phyloP scores from a whole-genome alignment of 75 land plant species.

The Isoetes taiwanensis region DNA sequence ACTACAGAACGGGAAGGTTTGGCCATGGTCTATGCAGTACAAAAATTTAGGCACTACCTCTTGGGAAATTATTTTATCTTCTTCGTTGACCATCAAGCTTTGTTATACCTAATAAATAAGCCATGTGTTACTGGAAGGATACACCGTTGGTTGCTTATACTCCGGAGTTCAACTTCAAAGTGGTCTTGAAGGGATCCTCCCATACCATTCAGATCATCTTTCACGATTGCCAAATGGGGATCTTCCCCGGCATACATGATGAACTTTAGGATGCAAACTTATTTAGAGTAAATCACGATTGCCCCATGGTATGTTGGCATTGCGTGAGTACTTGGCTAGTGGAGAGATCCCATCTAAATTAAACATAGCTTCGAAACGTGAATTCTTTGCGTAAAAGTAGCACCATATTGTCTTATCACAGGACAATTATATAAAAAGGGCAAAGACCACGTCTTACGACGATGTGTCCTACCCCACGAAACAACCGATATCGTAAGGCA shows the following conservation, averaged over 20 bases:
- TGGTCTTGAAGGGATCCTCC: no score
- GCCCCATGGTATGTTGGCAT: no score
- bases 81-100: background rate
- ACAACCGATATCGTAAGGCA: background rate
- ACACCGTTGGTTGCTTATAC: background rate
- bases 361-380: no score
- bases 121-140: background rate
- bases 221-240: no score
- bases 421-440: background rate
- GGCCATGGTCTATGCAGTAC: background rate
- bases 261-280: no score
- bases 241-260: no score
- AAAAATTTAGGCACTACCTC: background rate
- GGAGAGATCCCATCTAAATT: no score
- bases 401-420: no score
- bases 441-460: background rate
- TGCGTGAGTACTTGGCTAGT: no score
- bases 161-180: background rate
- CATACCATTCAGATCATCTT: no score
- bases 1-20: background rate
- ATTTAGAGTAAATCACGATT: no score
- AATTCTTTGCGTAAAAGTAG: no score
- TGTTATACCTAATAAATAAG: background rate
- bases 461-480: slow-evolving; percentile 2
- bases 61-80: background rate